Base-by-base conservation (phyloP, 2,329 filamentous ascomycete species). In the Aspergillus sp. region DNA sequence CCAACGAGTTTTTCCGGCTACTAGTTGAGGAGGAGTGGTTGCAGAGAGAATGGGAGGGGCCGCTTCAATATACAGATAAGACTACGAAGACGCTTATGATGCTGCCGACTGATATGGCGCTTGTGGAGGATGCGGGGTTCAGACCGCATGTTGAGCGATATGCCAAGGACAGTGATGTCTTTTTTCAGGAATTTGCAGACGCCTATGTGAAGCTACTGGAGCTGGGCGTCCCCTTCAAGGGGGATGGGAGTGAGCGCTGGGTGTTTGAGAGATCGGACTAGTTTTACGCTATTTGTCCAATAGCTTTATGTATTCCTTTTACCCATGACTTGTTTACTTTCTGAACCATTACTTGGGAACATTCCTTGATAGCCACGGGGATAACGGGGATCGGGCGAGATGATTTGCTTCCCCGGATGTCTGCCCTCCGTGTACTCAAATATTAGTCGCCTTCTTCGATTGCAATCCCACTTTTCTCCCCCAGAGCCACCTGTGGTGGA, bases 1-100 rank as follows among this genome's bases (percentile, higher is more conserved):
- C 92, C 73, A 98, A 98, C 82, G 93, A 97, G 78, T 98, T 91
- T 85, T 98, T 87, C 87, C 90, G 88, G 70, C 87, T 98, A 17
- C 85, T 98, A 52, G 74, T 96, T 38, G 86, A 93, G 65, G 92
- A 97, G 88, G 96, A 96, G 85, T 98, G 94, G 95, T 82, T 87
- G 74, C 91, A 87, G 84, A 89, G 87, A 81, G 94, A 93, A 85
- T 96, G 92, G 94, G 87, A 93, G 71, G 94, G 94, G 34, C 92
- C 93, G 68, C 88, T 89, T 81, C 93, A 96, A 85, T 94, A 89
- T 76, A 89, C 96, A 81, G 93, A 98, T 81, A 91, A 91, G 82
- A 86, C 84, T 74, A 92, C 89, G 72, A 93, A 96, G 86, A 85
- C 85, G 49, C 82, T 98, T 71, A 98, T 98, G 95, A 98, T 98